Percentiles rank a stretch among this genome's conserved stretches.
phyloP scores from a whole-genome alignment of 345 rosid genomes.

The Euphorbia peplus region DNA sequence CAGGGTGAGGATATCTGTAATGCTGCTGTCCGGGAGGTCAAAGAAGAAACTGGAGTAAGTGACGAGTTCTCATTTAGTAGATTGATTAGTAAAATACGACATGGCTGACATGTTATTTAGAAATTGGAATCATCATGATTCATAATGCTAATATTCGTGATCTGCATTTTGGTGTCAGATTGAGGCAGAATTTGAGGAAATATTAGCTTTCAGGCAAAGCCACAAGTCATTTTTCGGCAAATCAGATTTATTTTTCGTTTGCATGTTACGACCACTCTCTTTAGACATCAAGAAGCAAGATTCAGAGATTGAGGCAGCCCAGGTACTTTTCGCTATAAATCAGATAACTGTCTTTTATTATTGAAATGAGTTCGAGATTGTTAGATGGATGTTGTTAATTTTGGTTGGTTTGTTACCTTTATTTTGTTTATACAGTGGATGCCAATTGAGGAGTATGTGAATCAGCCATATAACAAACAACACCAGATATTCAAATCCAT shows the following conservation, averaged over 20 bases:
- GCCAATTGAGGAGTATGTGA: slow-evolving; percentile 56
- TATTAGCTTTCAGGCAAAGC: slow-evolving; percentile 68
- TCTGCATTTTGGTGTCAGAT: slow-evolving; percentile 38
- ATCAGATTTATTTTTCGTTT: slow-evolving; percentile 57
- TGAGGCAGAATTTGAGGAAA: slow-evolving; percentile 54
- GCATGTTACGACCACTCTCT: slow-evolving; percentile 46
- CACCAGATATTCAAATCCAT: slow-evolving; percentile 44
- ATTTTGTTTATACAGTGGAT: slow-evolving; percentile 54
- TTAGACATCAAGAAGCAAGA: slow-evolving; percentile 46
- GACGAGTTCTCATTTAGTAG: neutral
- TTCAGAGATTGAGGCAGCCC: slow-evolving; percentile 55
- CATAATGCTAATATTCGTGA: slow-evolving; percentile 6
- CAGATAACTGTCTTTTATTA: neutral
- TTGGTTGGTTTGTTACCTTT: neutral
- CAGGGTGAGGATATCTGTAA: slow-evolving; percentile 73
- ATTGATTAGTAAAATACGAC: neutral
- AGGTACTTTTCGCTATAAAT: slow-evolving; percentile 27
- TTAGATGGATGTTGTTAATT: neutral
- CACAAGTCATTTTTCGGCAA: slow-evolving; percentile 50
- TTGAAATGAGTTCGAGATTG: neutral
- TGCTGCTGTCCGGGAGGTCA: slow-evolving; percentile 71
- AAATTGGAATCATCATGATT: too few species aligned
- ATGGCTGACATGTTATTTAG: neutral
- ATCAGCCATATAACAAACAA: slow-evolving; percentile 45
- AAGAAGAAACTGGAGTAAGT: slow-evolving; percentile 89